Percentiles rank a stretch among this genome's conserved stretches.
Conservation (phyloP, 148 eudicot species). For the Amaranthus cruentus region DNA sequence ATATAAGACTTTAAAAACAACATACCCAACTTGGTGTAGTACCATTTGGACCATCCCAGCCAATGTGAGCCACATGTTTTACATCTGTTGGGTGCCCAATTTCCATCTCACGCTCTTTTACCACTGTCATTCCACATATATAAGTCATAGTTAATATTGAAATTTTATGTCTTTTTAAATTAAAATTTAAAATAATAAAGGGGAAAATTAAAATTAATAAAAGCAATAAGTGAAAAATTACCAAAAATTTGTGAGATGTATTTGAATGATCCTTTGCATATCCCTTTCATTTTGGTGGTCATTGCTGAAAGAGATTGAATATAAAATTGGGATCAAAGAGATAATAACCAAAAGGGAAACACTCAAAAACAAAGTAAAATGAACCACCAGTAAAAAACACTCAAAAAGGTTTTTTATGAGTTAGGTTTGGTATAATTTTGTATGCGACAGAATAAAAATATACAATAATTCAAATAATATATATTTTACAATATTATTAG, state of each 20-base stretch:
- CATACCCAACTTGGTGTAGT: conserved; percentile 74
- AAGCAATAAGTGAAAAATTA: conserved; percentile 23
- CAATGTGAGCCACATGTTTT: conserved; percentile 84
- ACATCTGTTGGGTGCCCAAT: conserved; percentile 85
- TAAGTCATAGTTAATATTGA: neutral
- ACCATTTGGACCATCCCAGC: conserved; percentile 70
- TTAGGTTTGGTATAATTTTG: conserved; percentile 26
- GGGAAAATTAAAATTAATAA: neutral
- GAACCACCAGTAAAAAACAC: conserved; percentile 9
- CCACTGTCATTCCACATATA: conserved; percentile 29
- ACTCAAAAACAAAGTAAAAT: neutral
- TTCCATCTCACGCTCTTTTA: conserved; percentile 70
- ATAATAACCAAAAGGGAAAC: neutral
- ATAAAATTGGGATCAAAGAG: neutral
- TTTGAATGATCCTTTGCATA: conserved; percentile 76
- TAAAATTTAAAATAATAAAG: neutral
- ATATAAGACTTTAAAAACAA: neutral
- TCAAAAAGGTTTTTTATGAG: conserved; percentile 15
- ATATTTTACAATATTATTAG: too few species aligned
- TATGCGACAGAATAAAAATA: too few species aligned
- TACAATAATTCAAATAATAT: too few species aligned
- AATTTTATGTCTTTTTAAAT: too few species aligned
- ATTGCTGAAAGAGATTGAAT: conserved; percentile 25
- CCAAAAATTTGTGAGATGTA: conserved; percentile 79
- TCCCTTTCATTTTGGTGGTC: conserved; percentile 70